Base-by-base conservation (phyloP, 257 asterid genomes). In the Petunia axillaris region DNA sequence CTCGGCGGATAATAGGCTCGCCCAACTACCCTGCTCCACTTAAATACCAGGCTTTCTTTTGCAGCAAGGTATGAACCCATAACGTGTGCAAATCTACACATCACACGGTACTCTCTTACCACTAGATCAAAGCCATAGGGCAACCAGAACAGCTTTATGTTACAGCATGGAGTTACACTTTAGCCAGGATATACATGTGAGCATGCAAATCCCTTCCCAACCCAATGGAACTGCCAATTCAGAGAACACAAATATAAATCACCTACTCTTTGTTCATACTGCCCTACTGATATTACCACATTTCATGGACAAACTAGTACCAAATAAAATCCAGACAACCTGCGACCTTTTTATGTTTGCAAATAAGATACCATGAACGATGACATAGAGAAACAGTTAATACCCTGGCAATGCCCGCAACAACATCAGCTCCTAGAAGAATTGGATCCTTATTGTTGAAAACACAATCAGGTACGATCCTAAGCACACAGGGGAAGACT, bases 401-500 rank as follows among this genome's bases (percentile, higher is more conserved):
- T 91, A 94, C 98, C 99, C 89, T 94, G 59, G 83, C 89, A 83
- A 84, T 85, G 89, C 98, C 99, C 77, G 92, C 97, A 62, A 92
- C 82, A 83, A 96, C 90, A 79, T 96, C 97, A 76, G 91, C 99
- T 25, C 98, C 99, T 89, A 94, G 84, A 80, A 96, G 92, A 84
- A 96, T 96, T 82, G 99, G 99, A 82, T 96, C 97, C 91, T 96
- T 96, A 93, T 90, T 94, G 83, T 94, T 94, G 86, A 90, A 94
- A 70, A 96, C 86, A 79, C 94, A 91, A 80, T 89, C 87, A 39
- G 99, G 99, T 74, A 91, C 86, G 81, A 94, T 96, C 94, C 89
- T 91, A 58, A 96, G 95, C 83, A 94, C 89, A 84, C 99, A 96
- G 63, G 99, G 99, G 80, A 94, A 94, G 78, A 92, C 99, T 79